Evolutionary conservation across 257 asterid species (phyloP).

Genomic region (Solanum ossicruentum): DNA sequence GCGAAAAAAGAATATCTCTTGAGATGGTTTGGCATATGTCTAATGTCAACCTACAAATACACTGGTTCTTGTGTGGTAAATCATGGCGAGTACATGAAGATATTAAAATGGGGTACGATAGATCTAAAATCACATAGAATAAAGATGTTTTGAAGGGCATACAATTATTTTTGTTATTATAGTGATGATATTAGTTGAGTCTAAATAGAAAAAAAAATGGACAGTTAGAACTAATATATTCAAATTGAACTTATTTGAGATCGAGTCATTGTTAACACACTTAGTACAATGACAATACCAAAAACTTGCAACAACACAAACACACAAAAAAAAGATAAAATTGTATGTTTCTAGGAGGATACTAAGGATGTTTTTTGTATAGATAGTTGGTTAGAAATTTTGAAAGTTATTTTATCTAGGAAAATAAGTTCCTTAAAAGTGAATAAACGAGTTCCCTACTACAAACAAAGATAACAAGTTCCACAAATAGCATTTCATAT

Average conservation of each 20-base stretch:
- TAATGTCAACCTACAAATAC: too few species aligned
- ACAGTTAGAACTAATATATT: not conserved
- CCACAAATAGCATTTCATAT: too few species aligned
- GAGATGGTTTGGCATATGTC: too few species aligned
- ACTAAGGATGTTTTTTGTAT: not conserved
- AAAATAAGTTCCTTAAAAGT: too few species aligned
- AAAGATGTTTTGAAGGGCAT: not conserved
- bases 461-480: too few species aligned
- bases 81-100: not conserved
- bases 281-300: not conserved
- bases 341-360: not conserved
- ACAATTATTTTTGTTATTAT: not conserved
- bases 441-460: too few species aligned
- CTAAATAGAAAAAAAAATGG: too few species aligned
- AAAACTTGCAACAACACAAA: not conserved
- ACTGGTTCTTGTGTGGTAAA: not conserved
- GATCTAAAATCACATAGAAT: not conserved
- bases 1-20: too few species aligned
- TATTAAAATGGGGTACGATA: not conserved
- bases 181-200: not conserved
- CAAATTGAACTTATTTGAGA: not conserved
- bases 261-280: not conserved
- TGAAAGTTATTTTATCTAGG: too few species aligned
- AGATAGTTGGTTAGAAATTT: too few species aligned
- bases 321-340: not conserved